Conservation (phyloP, 768 basidiomycete genomes). For the Naganishia randhawae region DNA sequence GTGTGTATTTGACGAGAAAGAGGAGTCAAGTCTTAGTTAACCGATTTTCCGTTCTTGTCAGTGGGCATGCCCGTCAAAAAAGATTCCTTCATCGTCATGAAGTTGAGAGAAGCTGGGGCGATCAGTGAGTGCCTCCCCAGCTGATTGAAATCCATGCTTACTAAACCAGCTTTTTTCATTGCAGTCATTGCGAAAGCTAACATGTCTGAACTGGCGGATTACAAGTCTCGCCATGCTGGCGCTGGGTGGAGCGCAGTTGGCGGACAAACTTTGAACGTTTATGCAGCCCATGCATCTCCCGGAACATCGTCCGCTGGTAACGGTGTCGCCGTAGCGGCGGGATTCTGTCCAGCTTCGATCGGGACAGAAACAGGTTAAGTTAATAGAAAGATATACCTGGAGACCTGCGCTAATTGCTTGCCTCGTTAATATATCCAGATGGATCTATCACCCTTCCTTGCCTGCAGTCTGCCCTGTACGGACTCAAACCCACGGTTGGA, state of each 20-base stretch:
- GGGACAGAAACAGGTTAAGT: slow-evolving; percentile 26
- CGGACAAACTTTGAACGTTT: slow-evolving; percentile 26
- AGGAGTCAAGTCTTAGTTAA: neutral
- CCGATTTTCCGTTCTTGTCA: neutral
- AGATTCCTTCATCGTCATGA: slow-evolving; percentile 22
- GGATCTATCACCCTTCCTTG: slow-evolving; percentile 28
- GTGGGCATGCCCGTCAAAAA: slow-evolving; percentile 29
- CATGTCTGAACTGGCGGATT: slow-evolving; percentile 37
- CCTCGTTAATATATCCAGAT: neutral
- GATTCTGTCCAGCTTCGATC: slow-evolving; percentile 28
- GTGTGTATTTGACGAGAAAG: slow-evolving; percentile 6
- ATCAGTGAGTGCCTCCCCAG: slow-evolving; percentile 11
- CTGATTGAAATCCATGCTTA: neutral
- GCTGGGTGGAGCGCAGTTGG: slow-evolving; percentile 27
- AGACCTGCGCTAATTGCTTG: neutral
- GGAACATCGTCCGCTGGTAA: slow-evolving; percentile 31
- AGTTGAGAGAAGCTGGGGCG: slow-evolving; percentile 20
- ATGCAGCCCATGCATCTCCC: slow-evolving; percentile 34
- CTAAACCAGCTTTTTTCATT: neutral
- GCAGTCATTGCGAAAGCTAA: slow-evolving; percentile 42
- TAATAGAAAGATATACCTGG: neutral
- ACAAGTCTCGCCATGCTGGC: slow-evolving; percentile 26
- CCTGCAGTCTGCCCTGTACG: slow-evolving; percentile 34
- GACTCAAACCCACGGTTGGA: slow-evolving; percentile 36
- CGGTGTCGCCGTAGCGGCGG: slow-evolving; percentile 26